A percentile compares a stretch with the other conserved stretches of the same genome.
Conservation (phyloP, 2,329 filamentous ascomycete genomes). For the Epichloe gansuensis region DNA sequence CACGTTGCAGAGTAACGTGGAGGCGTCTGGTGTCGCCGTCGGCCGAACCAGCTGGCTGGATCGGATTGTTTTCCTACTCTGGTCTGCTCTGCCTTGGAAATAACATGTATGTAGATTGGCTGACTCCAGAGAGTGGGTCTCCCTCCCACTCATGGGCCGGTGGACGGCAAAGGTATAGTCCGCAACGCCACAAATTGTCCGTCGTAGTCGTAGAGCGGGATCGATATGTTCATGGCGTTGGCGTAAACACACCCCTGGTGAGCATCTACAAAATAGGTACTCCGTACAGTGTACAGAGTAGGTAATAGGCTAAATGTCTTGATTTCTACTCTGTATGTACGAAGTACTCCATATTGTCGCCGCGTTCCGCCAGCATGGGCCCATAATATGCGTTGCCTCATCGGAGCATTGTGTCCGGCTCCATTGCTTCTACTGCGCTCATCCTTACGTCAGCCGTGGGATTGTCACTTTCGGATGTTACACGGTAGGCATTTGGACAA, state of each 20-base stretch:
- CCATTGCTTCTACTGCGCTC: not conserved
- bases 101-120: no score
- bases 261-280: not conserved
- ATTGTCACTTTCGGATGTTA: not conserved
- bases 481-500: not conserved
- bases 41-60: not conserved
- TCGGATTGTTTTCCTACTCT: not conserved
- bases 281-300: not conserved
- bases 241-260: not conserved
- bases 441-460: conserved; percentile 2
- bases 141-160: not conserved
- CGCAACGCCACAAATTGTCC: not conserved
- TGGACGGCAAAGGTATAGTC: not conserved
- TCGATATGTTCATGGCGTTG: no score
- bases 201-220: not conserved
- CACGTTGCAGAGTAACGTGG: not conserved
- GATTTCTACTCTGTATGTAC: not conserved
- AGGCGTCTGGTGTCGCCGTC: not conserved
- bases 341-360: not conserved
- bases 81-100: not conserved
- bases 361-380: not conserved
- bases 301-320: not conserved
- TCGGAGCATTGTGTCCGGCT: conserved; percentile 2
- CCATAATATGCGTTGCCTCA: not conserved
- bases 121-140: no score